Conservation (phyloP, 805 yeast genomes). For the Candida takata region DNA sequence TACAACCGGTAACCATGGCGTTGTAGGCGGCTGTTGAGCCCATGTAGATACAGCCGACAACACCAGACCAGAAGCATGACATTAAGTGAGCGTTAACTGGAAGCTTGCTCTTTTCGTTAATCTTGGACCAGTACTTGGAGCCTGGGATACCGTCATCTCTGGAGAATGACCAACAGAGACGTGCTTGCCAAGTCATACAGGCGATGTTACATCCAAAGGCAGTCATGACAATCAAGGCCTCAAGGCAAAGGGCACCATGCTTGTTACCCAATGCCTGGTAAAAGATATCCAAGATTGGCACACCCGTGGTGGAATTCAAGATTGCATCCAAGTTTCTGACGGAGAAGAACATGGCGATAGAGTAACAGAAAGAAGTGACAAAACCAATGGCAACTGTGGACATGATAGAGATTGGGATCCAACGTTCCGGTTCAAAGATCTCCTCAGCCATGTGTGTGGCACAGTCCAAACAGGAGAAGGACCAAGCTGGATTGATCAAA, state of each 20-base stretch:
- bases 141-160: slow-evolving; percentile 58
- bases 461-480: slow-evolving; percentile 60
- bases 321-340: slow-evolving; percentile 47
- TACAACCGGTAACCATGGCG: slow-evolving; percentile 55
- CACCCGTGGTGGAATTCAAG: slow-evolving; percentile 42
- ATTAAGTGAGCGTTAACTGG: slow-evolving; percentile 55
- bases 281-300: slow-evolving; percentile 58
- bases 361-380: slow-evolving; percentile 46
- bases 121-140: slow-evolving; percentile 41
- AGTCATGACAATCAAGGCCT: slow-evolving; percentile 41
- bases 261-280: slow-evolving; percentile 47
- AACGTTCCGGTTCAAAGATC: slow-evolving; percentile 41
- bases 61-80: slow-evolving; percentile 44
- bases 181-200: slow-evolving; percentile 61
- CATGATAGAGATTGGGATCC: slow-evolving; percentile 55
- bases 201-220: slow-evolving; percentile 55
- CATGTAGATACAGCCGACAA: slow-evolving; percentile 55
- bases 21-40: slow-evolving; percentile 64
- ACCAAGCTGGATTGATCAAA: slow-evolving; percentile 64
- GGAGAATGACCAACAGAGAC: slow-evolving; percentile 62
- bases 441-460: slow-evolving; percentile 73
- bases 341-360: slow-evolving; percentile 51
- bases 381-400: slow-evolving; percentile 62
- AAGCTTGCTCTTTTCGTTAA: slow-evolving; percentile 41
- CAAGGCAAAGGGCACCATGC: slow-evolving; percentile 50